phyloP scores from a whole-genome alignment of 768 basidiomycete genomes.

The Lyophyllum atratum region DNA sequence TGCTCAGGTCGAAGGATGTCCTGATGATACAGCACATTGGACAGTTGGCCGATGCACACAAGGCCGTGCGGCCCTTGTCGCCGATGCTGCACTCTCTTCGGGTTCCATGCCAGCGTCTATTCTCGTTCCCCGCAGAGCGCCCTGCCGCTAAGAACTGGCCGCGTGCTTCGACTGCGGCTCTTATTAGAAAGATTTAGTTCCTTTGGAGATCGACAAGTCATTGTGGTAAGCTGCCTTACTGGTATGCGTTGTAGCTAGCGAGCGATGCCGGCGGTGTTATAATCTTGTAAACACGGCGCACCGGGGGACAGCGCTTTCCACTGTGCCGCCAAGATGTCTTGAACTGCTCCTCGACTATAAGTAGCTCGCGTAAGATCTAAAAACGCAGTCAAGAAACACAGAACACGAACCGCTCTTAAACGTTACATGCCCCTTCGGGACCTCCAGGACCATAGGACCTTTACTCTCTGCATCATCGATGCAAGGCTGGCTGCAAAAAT shows the following conservation, averaged over 20 bases:
- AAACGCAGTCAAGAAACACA: neutral
- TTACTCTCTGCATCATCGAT: constrained; percentile 53
- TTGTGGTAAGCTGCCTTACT: constrained; percentile 33
- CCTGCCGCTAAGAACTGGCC: constrained; percentile 59
- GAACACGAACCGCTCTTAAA: constrained; percentile 60
- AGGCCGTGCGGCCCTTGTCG: constrained; percentile 56
- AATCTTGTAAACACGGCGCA: constrained; percentile 67
- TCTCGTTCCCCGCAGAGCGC: constrained; percentile 67
- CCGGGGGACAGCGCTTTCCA: constrained; percentile 54
- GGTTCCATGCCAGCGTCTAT: constrained; percentile 77
- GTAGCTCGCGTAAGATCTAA: neutral
- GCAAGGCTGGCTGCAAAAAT: constrained; percentile 64
- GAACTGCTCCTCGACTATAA: constrained; percentile 64
- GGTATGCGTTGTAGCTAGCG: constrained; percentile 61
- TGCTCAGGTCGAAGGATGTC: constrained; percentile 62
- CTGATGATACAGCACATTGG: constrained; percentile 65
- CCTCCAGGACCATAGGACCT: constrained; percentile 60
- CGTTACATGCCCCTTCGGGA: constrained; percentile 58
- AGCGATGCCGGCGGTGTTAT: constrained; percentile 48
- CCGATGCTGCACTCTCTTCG: constrained; percentile 64
- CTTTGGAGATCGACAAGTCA: neutral
- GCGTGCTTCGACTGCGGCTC: constrained; percentile 55
- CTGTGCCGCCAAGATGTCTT: constrained; percentile 68
- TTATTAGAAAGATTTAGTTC: constrained; percentile 19
- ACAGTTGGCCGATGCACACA: constrained; percentile 59